phyloP scores from a whole-genome alignment of 768 basidiomycete species.

The Ramaria sp. region DNA sequence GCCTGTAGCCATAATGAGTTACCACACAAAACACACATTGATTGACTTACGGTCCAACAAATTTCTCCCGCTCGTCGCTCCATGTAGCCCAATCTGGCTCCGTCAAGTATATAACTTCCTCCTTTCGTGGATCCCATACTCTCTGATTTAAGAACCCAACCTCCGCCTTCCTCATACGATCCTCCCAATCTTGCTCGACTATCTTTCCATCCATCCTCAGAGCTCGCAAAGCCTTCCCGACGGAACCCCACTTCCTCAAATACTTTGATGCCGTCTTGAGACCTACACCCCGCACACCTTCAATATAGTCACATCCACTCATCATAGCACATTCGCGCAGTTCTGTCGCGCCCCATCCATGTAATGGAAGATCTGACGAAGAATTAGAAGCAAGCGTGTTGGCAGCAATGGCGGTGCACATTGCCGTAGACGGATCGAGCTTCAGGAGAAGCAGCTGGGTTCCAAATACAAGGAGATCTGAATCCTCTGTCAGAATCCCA shows the following conservation, averaged over 20 bases:
- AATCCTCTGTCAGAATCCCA: conserved; percentile 95
- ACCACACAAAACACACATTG: neutral
- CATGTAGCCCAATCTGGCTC: conserved; percentile 43
- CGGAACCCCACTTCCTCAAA: conserved; percentile 75
- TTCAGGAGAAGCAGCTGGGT: conserved; percentile 90
- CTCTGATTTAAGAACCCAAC: conserved; percentile 89
- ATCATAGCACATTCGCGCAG: conserved; percentile 92
- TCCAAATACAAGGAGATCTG: conserved; percentile 96
- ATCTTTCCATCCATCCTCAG: conserved; percentile 71
- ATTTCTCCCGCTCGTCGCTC: conserved; percentile 53
- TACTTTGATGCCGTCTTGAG: conserved; percentile 85
- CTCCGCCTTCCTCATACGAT: conserved; percentile 72
- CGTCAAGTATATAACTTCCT: conserved; percentile 60
- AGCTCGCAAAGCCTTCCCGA: conserved; percentile 70
- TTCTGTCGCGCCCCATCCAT: conserved; percentile 82
- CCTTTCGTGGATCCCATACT: conserved; percentile 68
- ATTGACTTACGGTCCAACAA: conserved; percentile 55
- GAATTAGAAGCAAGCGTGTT: conserved; percentile 54
- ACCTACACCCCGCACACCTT: conserved; percentile 84
- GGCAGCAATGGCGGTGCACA: conserved; percentile 57
- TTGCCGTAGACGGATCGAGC: conserved; percentile 57
- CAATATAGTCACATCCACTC: conserved; percentile 87
- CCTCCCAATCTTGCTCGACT: conserved; percentile 68
- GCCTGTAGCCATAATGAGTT: conserved; percentile 27
- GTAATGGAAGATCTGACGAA: conserved; percentile 55